phyloP scores from a whole-genome alignment of 768 basidiomycete genomes.

The Cyclocybe aegerita region DNA sequence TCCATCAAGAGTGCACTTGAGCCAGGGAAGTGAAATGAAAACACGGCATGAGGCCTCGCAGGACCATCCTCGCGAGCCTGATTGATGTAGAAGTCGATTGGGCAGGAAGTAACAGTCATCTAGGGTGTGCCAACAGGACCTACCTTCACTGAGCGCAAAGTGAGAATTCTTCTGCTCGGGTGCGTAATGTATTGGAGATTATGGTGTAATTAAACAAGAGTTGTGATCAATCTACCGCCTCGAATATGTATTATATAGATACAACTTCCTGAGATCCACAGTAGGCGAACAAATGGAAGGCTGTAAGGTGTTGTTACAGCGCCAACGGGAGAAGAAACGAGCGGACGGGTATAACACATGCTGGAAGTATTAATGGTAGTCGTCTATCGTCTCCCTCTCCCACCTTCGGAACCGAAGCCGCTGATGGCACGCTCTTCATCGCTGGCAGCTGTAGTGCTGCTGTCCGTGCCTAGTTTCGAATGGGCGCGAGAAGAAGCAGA shows the following conservation, averaged over 20 bases:
- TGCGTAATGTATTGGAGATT: no score
- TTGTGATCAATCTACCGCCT: background rate
- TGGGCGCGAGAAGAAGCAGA: slow-evolving; percentile 41
- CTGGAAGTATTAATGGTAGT: background rate
- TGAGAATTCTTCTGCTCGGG: no score
- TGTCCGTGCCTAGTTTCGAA: slow-evolving; percentile 44
- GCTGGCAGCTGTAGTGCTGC: slow-evolving; percentile 34
- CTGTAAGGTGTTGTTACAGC: slow-evolving; percentile 2
- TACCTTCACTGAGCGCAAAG: no score
- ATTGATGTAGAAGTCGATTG: no score
- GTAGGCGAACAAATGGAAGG: background rate
- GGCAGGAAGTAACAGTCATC: no score
- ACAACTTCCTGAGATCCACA: slow-evolving; percentile 16
- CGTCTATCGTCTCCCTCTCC: slow-evolving; percentile 10
- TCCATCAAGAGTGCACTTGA: no score
- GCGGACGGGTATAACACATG: background rate
- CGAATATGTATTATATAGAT: slow-evolving; percentile 19
- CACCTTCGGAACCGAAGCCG: slow-evolving; percentile 9
- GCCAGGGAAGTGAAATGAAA: no score
- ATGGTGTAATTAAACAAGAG: background rate
- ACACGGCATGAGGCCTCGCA: no score
- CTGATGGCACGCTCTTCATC: slow-evolving; percentile 36
- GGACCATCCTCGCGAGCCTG: no score
- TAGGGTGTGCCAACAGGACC: no score
- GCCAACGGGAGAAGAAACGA: slow-evolving; percentile 6